Evolutionary conservation across 83 land plant genomes (phyloP).

Genomic region (Picea mariana): DNA sequence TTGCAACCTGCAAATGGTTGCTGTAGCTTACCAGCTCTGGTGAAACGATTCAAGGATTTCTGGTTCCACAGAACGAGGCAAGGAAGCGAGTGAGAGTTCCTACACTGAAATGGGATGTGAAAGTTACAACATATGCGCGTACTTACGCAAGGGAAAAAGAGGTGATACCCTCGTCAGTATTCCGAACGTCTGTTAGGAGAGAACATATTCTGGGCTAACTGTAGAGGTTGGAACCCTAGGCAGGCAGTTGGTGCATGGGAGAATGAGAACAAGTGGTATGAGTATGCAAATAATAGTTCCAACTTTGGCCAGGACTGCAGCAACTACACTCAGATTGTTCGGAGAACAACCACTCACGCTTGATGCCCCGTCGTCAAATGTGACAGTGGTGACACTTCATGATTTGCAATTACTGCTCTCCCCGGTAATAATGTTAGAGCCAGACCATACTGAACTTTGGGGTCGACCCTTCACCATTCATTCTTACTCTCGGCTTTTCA

Average conservation of each 20-base stretch:
- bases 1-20: too few species aligned
- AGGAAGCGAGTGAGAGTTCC: slow-evolving; percentile 30
- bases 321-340: slow-evolving; percentile 70
- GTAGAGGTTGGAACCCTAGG: slow-evolving; percentile 37
- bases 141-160: slow-evolving; percentile 32
- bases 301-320: slow-evolving; percentile 33
- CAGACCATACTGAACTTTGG: slow-evolving; percentile 41
- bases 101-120: slow-evolving; percentile 27
- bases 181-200: slow-evolving; percentile 66
- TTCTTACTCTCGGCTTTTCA: too few species aligned
- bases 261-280: slow-evolving; percentile 29
- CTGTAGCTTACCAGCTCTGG: too few species aligned
- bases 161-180: slow-evolving; percentile 42
- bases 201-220: slow-evolving; percentile 69
- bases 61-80: slow-evolving; percentile 36
- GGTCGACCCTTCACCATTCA: background rate
- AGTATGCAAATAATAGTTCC: slow-evolving; percentile 36
- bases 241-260: slow-evolving; percentile 55
- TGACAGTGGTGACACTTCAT: slow-evolving; percentile 39
- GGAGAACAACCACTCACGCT: slow-evolving; percentile 32
- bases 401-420: slow-evolving; percentile 65
- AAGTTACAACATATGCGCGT: slow-evolving; percentile 18
- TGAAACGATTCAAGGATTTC: background rate
- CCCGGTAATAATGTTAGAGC: slow-evolving; percentile 59
- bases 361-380: slow-evolving; percentile 60